Evolutionary conservation across 345 rosid genomes (phyloP).

Genomic region (Euclidium syriacum): DNA sequence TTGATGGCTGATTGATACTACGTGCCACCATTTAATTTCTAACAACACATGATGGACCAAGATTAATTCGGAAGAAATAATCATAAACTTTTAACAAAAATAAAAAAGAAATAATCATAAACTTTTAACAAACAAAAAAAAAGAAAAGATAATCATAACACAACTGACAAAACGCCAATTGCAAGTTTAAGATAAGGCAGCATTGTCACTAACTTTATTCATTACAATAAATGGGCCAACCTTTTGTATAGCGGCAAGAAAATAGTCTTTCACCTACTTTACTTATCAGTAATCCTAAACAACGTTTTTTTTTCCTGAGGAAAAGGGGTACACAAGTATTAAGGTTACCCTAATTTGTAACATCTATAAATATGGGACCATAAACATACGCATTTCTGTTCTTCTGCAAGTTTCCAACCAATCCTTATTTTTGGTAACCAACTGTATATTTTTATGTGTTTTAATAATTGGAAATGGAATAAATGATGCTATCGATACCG

Average conservation of each 20-base stretch:
- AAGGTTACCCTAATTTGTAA: not conserved
- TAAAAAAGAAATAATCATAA: too few species aligned
- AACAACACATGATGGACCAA: slow-evolving; percentile 12
- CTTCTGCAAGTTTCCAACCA: not conserved
- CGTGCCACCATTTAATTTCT: slow-evolving; percentile 16
- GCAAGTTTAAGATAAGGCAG: slow-evolving; percentile 16
- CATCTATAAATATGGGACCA: not conserved
- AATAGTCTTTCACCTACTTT: slow-evolving; percentile 18
- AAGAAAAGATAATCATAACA: slow-evolving; percentile 9
- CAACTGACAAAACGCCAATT: slow-evolving; percentile 20
- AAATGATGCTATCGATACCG: not conserved
- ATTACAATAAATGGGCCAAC: slow-evolving; percentile 18
- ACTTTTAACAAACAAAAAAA: not conserved
- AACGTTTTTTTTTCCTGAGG: not conserved
- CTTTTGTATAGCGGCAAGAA: slow-evolving; percentile 5
- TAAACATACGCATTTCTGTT: not conserved
- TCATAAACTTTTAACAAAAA: not conserved
- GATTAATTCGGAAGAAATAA: slow-evolving; percentile 1
- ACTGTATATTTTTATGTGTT: too few species aligned
- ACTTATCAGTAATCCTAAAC: not conserved
- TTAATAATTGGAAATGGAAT: not conserved
- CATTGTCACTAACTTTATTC: slow-evolving; percentile 11
- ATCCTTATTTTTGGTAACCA: not conserved
- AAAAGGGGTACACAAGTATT: not conserved
- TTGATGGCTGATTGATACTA: slow-evolving; percentile 16